Percentiles rank a stretch among this genome's conserved stretches.
Evolutionary conservation across 805 yeast genomes (phyloP).

Genomic region (Cyberlindnera euphorbiae): DNA sequence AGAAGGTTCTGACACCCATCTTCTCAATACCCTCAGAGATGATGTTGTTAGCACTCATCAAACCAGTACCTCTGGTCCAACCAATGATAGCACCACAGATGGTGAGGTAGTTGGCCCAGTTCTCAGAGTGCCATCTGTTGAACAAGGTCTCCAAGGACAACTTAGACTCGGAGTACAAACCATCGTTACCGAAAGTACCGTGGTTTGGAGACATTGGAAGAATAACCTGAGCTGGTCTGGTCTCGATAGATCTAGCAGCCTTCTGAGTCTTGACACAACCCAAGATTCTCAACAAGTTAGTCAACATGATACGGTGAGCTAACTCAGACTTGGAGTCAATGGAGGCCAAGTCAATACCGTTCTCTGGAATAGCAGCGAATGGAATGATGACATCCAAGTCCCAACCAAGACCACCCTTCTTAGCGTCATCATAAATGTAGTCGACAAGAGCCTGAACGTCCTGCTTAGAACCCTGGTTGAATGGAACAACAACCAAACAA

Average conservation of each 20-base stretch:
- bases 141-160: conserved; percentile 90
- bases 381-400: conserved; percentile 95
- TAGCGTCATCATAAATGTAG: conserved; percentile 77
- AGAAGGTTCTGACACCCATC: conserved; percentile 94
- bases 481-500: conserved; percentile 92
- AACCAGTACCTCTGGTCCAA: conserved; percentile 99
- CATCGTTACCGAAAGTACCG: conserved; percentile 98
- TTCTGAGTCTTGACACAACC: conserved; percentile 88
- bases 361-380: conserved; percentile 98
- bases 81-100: conserved; percentile 98
- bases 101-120: conserved; percentile 92
- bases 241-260: conserved; percentile 68
- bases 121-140: conserved; percentile 98
- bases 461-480: conserved; percentile 95
- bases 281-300: conserved; percentile 86
- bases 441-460: conserved; percentile 84
- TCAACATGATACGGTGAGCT: conserved; percentile 98
- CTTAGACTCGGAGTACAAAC: conserved; percentile 97
- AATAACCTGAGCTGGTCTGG: conserved; percentile 97
- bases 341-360: conserved; percentile 90
- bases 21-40: conserved; percentile 97
- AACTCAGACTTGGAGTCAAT: conserved; percentile 94
- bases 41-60: conserved; percentile 95
- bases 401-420: conserved; percentile 95
- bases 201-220: conserved; percentile 98